These are phyloP conservation scores for Botrytis fabae DNA, from an alignment of 2,329 filamentous ascomycete genomes.

Conservation along the genomic window DNA sequence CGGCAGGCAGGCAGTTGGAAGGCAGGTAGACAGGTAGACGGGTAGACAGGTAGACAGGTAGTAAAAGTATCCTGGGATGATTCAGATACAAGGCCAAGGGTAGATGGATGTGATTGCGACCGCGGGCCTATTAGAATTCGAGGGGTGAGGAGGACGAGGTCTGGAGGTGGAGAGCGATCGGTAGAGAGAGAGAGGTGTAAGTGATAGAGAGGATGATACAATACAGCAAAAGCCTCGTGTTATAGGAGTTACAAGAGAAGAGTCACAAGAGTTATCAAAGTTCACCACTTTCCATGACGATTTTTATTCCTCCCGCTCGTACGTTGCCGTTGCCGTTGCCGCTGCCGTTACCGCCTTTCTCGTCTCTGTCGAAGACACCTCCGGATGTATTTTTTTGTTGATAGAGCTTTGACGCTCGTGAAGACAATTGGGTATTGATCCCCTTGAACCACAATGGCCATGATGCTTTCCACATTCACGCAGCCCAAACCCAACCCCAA, in stretches of 20 bases:
- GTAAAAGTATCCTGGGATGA: not conserved
- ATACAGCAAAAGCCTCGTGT: not conserved
- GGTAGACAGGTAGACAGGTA: not conserved
- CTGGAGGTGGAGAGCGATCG: too few species aligned
- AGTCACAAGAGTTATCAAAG: not conserved
- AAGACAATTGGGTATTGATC: not conserved
- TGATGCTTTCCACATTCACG: not conserved
- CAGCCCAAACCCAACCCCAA: not conserved
- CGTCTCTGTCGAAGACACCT: not conserved
- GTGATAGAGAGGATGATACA: not conserved
- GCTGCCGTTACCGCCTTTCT: not conserved
- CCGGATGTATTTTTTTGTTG: not conserved
- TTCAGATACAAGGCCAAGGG: not conserved
- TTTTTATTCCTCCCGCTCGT: not conserved
- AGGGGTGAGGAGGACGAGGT: not conserved
- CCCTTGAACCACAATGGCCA: too few species aligned
- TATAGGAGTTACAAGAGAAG: too few species aligned
- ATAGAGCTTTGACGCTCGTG: not conserved
- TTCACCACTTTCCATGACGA: not conserved
- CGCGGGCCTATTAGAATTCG: not conserved
- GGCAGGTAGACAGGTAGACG: not conserved
- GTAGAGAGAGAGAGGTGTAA: too few species aligned
- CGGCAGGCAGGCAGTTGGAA: not conserved
- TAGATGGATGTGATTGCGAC: not conserved
- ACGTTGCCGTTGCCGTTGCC: too few species aligned